phyloP scores from a whole-genome alignment of 371 early-diverging fungal genomes.

The Saksenaea vasiformis region DNA sequence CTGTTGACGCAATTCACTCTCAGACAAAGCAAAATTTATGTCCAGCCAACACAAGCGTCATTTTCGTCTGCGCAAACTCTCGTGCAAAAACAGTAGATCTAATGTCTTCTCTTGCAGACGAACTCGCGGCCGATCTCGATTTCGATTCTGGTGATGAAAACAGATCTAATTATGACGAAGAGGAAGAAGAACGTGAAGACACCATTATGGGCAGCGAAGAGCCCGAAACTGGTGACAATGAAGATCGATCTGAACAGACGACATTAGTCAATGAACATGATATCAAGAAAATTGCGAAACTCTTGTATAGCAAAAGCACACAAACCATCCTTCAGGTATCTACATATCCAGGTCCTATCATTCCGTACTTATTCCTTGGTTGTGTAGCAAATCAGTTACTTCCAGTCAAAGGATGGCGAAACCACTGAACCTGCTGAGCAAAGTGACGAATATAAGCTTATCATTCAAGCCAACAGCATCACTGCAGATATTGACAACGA shows the following conservation, averaged over 20 bases:
- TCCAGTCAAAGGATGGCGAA: conserved; percentile 38
- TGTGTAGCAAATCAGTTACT: conserved; percentile 57
- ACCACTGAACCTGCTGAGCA: conserved; percentile 62
- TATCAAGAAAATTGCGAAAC: conserved; percentile 42
- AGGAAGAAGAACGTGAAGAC: conserved; percentile 31
- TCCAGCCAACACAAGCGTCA: too few species aligned
- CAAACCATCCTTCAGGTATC: conserved; percentile 46
- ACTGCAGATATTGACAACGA: conserved; percentile 89
- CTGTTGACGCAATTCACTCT: too few species aligned
- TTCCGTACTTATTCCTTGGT: neutral
- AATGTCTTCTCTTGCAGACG: conserved; percentile 70
- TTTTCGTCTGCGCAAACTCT: too few species aligned
- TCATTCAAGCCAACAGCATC: conserved; percentile 86
- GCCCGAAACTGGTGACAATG: conserved; percentile 44
- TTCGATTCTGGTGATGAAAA: conserved; percentile 52
- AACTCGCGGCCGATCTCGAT: conserved; percentile 75
- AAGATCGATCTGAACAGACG: conserved; percentile 23
- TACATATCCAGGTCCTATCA: conserved; percentile 5
- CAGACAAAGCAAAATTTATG: too few species aligned
- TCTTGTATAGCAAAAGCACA: conserved; percentile 41
- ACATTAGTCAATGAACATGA: conserved; percentile 27
- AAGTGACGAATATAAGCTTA: conserved; percentile 88
- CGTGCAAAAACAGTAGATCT: neutral
- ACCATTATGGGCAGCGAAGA: conserved; percentile 35
- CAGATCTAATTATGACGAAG: conserved; percentile 25